Percentiles rank a stretch among this genome's conserved stretches.
Evolutionary conservation across 371 early-diverging fungal species (phyloP).

Genomic region (Zychaea mexicana): DNA sequence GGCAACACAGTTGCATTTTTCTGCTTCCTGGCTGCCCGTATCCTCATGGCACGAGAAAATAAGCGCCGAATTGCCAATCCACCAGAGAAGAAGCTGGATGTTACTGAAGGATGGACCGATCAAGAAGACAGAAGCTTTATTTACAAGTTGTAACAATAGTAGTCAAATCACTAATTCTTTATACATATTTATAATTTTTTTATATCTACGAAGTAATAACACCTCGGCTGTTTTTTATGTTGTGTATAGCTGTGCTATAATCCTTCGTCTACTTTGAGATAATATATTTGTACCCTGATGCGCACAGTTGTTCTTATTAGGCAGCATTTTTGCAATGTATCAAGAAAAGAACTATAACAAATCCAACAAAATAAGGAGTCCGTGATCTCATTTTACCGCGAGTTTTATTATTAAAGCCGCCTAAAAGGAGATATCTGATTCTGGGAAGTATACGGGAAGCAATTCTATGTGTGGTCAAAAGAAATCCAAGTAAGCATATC

Average conservation of each 20-base stretch:
- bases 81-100: constrained; percentile 14
- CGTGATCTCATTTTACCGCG: no score
- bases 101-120: constrained; percentile 37
- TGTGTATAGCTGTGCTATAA: no score
- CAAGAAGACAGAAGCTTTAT: constrained; percentile 34
- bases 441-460: constrained; percentile 44
- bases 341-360: no score
- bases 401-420: background rate
- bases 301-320: no score
- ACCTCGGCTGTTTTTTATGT: no score
- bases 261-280: no score
- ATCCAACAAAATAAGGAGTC: no score
- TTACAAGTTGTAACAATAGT: constrained; percentile 36
- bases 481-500: background rate
- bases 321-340: no score
- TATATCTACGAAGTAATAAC: no score
- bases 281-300: no score
- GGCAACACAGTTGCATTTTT: constrained; percentile 27
- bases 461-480: constrained; percentile 29
- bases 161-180: no score
- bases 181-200: no score
- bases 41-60: constrained; percentile 17
- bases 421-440: background rate
- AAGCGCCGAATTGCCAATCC: constrained; percentile 18
- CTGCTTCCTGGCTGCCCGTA: constrained; percentile 20